Base-by-base conservation (phyloP, 2,329 filamentous ascomycete genomes). In the Tolypocladium nubicola region DNA sequence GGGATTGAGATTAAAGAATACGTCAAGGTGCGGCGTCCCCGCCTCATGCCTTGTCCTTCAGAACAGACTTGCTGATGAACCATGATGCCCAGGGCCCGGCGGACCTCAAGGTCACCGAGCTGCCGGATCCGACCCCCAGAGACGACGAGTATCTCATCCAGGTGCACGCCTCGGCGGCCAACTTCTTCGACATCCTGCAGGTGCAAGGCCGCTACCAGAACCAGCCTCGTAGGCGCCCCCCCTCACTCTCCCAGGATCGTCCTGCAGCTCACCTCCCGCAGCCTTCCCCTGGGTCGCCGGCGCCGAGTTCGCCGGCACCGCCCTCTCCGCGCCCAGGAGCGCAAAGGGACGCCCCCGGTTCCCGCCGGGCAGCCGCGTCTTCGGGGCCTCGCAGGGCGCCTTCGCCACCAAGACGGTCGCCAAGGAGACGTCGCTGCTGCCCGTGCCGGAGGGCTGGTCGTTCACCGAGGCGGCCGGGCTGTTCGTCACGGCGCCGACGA, bases 101-200 rank as follows among this genome's bases (percentile, higher is more conserved):
- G 60, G 89, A 94, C 68, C 89, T 97, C 71, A 81, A 77, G 60
- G 87, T 96, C 62, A 80, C 83, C 21, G 79, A 83, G 26, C 81
- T 96, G 16, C 85, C 90, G 21, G 89, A 91, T 56, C 92, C 90
- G 1, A 75, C 76, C 1, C 89, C 91, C 1, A 78, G 79, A 10
- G 73, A 84, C 38, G 77, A 88, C 67, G 84, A 96, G 75, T 97
- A 97, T 71, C 79, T 95, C 61, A 88, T 97, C 69, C 82, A 86
- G 67, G 88, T 97, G 66, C 89, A 90, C 73, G 90, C 93, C 52
- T 82, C 88, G 0, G 93, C 90, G 23, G 89, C 90, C 66, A 97
- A 97, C 76, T 97, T 97, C 81, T 97, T 97, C 77, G 93, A 97
- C 71, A 88, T 96, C 58, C 84, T 97, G 56, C 93, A 97, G 70